Evolutionary conservation across 345 rosid species (phyloP).

Genomic region (Fremontodendron californicum): DNA sequence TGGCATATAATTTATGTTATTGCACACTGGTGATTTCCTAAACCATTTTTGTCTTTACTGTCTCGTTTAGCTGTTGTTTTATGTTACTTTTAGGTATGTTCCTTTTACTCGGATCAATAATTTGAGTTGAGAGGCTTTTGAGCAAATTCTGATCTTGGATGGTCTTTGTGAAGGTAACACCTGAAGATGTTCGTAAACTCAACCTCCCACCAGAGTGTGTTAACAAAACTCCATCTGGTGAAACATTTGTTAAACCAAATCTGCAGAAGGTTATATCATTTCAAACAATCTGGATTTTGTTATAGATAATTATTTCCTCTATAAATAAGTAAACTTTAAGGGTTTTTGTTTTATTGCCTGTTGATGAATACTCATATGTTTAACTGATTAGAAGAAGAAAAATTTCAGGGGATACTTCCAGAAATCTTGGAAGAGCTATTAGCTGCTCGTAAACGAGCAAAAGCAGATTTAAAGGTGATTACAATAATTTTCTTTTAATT

Average conservation of each 20-base stretch:
- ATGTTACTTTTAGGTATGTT: neutral
- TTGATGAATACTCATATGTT: neutral
- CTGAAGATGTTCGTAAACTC: conserved; percentile 83
- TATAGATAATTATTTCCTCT: neutral
- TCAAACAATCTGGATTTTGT: neutral
- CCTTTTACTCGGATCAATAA: too few species aligned
- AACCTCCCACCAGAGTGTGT: conserved; percentile 79
- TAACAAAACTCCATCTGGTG: conserved; percentile 90
- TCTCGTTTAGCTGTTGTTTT: neutral
- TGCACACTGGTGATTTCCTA: conserved; percentile 72
- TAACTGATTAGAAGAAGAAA: conserved; percentile 10
- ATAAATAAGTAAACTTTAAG: neutral
- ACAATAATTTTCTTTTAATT: conserved; percentile 7
- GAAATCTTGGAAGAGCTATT: conserved; percentile 96
- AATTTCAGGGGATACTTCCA: conserved; percentile 89
- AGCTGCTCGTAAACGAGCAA: conserved; percentile 92
- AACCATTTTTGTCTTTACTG: conserved; percentile 6
- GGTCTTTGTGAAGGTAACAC: conserved; percentile 57
- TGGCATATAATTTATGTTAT: conserved; percentile 97
- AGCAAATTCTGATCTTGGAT: conserved; percentile 20
- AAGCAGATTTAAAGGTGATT: conserved; percentile 86
- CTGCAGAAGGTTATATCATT: conserved; percentile 64
- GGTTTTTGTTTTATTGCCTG: neutral
- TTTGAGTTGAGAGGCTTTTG: conserved; percentile 6
- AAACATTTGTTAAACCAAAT: conserved; percentile 80